These are phyloP conservation scores for Tuber brumale DNA, from an alignment of 495 filamentous ascomycete species.

Conservation along the genomic window DNA sequence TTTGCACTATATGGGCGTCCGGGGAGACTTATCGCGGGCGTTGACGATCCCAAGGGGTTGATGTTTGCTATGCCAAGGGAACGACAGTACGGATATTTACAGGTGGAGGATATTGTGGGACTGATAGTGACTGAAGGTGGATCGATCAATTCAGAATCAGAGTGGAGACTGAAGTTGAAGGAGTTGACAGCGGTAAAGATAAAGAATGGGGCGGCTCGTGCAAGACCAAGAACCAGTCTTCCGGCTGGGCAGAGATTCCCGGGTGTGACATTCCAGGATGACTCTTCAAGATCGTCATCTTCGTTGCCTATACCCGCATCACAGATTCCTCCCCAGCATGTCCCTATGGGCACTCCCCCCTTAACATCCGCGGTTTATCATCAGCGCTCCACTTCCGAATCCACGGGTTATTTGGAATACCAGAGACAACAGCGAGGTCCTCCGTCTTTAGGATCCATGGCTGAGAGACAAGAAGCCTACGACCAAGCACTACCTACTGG, in stretches of 20 bases:
- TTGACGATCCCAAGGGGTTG: conserved; percentile 74
- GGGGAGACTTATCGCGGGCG: conserved; percentile 75
- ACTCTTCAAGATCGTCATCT: conserved; percentile 53
- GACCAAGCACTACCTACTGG: conserved; percentile 18
- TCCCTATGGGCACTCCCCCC: conserved; percentile 34
- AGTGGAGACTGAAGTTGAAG: conserved; percentile 86
- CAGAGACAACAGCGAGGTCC: conserved; percentile 22
- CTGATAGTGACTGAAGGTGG: conserved; percentile 73
- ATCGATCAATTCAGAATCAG: conserved; percentile 71
- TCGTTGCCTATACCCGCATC: conserved; percentile 24
- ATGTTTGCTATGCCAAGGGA: conserved; percentile 98
- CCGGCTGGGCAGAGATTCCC: conserved; percentile 42
- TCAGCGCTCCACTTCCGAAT: conserved; percentile 54
- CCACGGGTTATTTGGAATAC: conserved; percentile 41
- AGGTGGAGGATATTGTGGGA: conserved; percentile 72
- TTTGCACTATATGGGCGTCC: conserved; percentile 91
- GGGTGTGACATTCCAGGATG: conserved; percentile 56
- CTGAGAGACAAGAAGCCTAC: conserved; percentile 23
- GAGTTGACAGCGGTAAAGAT: conserved; percentile 70
- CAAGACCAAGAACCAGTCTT: conserved; percentile 57
- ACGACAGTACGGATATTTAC: conserved; percentile 81
- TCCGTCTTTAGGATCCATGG: conserved; percentile 33
- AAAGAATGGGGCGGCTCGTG: conserved; percentile 40
- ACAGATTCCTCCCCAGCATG: conserved; percentile 40
- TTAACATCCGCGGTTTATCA: conserved; percentile 47